Conservation (phyloP, 139 green algal genomes). For the Astrephomene gubernaculifera region DNA sequence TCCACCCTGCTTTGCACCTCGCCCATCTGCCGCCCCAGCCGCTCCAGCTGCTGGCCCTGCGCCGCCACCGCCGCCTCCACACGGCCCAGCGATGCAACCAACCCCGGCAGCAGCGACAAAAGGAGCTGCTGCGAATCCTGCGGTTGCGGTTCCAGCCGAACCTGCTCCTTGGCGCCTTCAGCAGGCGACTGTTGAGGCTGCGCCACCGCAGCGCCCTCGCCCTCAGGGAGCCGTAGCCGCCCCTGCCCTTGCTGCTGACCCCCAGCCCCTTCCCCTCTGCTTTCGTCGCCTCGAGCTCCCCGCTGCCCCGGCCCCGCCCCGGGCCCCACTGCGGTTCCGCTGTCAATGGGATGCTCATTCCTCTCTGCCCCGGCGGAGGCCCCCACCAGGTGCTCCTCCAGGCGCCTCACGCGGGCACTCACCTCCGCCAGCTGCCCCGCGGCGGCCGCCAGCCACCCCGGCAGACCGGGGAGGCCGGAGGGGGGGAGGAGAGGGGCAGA, state of each 20-base stretch:
- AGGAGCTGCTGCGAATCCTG: slow-evolving; percentile 30
- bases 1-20: slow-evolving; percentile 7
- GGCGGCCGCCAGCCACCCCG: not conserved
- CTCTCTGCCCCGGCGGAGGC: not conserved
- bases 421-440: not conserved
- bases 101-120: not conserved
- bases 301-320: not conserved
- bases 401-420: not conserved
- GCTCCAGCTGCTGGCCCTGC: not conserved
- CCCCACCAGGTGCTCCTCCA: slow-evolving; percentile 3
- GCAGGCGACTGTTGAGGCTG: too few species aligned
- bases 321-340: too few species aligned
- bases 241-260: not conserved
- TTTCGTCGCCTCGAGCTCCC: not conserved
- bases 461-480: not conserved
- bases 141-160: too few species aligned
- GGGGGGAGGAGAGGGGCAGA: too few species aligned
- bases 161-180: too few species aligned
- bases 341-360: too few species aligned
- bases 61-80: slow-evolving; percentile 18
- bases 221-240: too few species aligned
- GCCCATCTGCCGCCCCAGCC: not conserved
- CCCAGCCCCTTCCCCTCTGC: not conserved
- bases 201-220: too few species aligned
- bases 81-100: not conserved